These are phyloP conservation scores for Fusarium penzigii DNA, from an alignment of 2,329 filamentous ascomycete genomes.

Conservation along the genomic window DNA sequence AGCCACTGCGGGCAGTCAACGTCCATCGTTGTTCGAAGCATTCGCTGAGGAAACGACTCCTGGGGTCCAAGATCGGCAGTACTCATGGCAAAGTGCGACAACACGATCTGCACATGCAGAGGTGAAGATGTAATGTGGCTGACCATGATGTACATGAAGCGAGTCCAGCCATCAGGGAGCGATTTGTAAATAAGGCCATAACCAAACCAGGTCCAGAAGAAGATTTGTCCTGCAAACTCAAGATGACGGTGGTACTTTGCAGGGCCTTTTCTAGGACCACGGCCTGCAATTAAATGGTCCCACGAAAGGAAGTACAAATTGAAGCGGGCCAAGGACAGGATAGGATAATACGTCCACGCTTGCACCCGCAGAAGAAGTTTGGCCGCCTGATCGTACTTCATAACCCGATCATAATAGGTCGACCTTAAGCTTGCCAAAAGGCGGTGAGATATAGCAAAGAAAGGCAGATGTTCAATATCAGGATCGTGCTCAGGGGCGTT, in stretches of 20 bases:
- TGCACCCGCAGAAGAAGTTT: conserved; percentile 72
- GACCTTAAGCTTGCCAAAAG: conserved; percentile 73
- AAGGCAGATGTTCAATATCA: conserved; percentile 88
- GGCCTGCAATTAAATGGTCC: conserved; percentile 70
- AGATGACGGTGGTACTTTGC: conserved; percentile 83
- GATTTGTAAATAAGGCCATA: conserved; percentile 76
- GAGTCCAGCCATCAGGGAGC: conserved; percentile 68
- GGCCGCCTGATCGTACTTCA: conserved; percentile 76
- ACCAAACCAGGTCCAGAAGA: conserved; percentile 88
- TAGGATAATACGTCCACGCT: conserved; percentile 78
- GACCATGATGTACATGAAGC: conserved; percentile 74
- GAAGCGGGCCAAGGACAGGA: conserved; percentile 80
- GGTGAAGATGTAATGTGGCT: conserved; percentile 81
- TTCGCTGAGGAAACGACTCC: conserved; percentile 87
- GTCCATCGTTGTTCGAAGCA: conserved; percentile 93
- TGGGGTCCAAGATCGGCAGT: conserved; percentile 80
- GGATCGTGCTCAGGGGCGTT: conserved; percentile 95
- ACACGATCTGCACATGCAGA: conserved; percentile 85
- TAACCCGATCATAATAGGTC: conserved; percentile 80
- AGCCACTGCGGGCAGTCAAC: conserved; percentile 86
- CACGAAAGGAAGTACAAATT: conserved; percentile 84
- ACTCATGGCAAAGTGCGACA: conserved; percentile 93
- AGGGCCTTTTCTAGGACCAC: conserved; percentile 71
- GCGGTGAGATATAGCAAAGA: conserved; percentile 84
- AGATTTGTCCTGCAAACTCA: conserved; percentile 73